phyloP scores from a whole-genome alignment of 2,329 filamentous ascomycete genomes.

The Botryotinia globosa region DNA sequence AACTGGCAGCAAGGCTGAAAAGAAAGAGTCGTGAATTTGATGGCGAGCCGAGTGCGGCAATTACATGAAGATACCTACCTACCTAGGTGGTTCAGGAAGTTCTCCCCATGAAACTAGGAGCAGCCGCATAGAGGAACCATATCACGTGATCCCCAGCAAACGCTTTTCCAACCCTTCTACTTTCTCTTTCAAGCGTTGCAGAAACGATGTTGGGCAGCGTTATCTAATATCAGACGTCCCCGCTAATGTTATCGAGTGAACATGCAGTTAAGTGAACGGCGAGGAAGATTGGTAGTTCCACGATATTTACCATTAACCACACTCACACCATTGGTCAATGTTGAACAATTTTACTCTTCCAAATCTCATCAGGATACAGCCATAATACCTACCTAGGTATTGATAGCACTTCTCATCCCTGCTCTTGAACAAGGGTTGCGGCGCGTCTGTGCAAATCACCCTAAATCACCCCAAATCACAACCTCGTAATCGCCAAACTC shows the following conservation, averaged over 20 bases:
- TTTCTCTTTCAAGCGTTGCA: background rate
- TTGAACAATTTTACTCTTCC: background rate
- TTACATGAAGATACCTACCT: too few species aligned
- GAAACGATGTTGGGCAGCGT: background rate
- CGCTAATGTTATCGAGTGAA: background rate
- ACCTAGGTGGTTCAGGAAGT: background rate
- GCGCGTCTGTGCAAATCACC: constrained; percentile 2
- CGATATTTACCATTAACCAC: background rate
- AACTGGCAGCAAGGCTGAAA: background rate
- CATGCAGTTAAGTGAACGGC: background rate
- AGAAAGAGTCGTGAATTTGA: background rate
- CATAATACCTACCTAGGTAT: too few species aligned
- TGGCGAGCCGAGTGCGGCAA: too few species aligned
- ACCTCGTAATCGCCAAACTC: background rate
- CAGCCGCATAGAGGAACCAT: background rate
- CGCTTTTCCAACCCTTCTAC: background rate
- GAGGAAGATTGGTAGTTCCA: background rate
- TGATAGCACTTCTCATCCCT: background rate
- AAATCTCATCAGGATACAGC: background rate
- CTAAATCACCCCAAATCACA: background rate
- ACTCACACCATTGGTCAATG: background rate
- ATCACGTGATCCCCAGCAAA: background rate
- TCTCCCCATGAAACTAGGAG: background rate
- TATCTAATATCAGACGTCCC: background rate
- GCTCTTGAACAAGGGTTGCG: background rate